Conservation (phyloP, 768 basidiomycete genomes). For the Boletus edulis region DNA sequence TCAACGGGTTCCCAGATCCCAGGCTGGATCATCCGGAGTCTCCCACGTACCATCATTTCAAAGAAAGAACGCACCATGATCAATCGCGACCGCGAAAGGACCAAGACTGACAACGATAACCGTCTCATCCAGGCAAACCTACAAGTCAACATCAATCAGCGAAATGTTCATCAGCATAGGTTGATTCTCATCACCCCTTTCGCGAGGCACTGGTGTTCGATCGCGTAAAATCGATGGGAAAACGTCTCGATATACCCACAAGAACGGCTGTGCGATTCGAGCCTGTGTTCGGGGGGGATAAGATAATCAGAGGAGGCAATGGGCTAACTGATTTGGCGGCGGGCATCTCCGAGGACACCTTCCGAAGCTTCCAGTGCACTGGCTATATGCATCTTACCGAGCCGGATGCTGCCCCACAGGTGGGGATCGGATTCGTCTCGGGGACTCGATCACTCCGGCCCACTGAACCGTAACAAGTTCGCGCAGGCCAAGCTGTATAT, state of each 20-base stretch:
- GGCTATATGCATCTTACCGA: conserved; percentile 54
- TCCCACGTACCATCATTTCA: conserved; percentile 76
- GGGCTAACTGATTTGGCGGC: conserved; percentile 47
- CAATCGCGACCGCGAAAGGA: conserved; percentile 69
- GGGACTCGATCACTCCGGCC: conserved; percentile 49
- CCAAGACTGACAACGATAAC: conserved; percentile 83
- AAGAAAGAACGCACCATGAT: conserved; percentile 66
- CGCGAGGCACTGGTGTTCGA: conserved; percentile 79
- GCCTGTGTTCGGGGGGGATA: conserved; percentile 71
- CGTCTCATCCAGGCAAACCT: conserved; percentile 80
- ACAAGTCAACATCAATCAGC: neutral
- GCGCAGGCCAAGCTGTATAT: conserved; percentile 79
- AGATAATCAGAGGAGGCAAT: conserved; percentile 79
- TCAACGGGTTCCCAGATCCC: no score
- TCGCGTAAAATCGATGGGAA: conserved; percentile 75
- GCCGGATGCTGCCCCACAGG: conserved; percentile 83
- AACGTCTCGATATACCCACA: conserved; percentile 87
- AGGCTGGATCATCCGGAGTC: conserved; percentile 48
- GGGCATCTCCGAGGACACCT: conserved; percentile 15
- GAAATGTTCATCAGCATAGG: conserved; percentile 38
- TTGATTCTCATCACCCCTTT: conserved; percentile 95
- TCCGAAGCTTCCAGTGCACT: conserved; percentile 65
- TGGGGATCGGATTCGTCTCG: conserved; percentile 86
- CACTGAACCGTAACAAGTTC: neutral
- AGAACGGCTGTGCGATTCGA: conserved; percentile 98